A percentile compares a stretch with the other conserved stretches of the same genome.
phyloP scores from a whole-genome alignment of 2,329 filamentous ascomycete species.

The Aspergillus ruber region DNA sequence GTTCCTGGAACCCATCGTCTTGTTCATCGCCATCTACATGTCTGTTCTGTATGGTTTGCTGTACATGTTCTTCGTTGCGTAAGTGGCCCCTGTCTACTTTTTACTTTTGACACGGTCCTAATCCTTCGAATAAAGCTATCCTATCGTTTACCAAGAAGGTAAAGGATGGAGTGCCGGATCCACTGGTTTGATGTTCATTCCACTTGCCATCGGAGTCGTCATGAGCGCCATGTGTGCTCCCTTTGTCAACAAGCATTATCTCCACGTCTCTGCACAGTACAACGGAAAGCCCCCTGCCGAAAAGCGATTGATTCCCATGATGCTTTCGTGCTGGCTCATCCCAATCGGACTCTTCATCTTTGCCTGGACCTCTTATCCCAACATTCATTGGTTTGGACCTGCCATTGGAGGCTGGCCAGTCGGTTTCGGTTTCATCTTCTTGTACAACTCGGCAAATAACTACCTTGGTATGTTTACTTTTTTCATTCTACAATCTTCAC shows the following conservation, averaged over 20 bases:
- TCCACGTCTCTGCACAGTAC: constrained; percentile 56
- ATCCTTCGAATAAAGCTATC: constrained; percentile 25
- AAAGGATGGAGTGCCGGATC: constrained; percentile 70
- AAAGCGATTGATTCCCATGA: constrained; percentile 74
- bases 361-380: constrained; percentile 61
- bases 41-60: constrained; percentile 56
- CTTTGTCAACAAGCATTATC: constrained; percentile 74
- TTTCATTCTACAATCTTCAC: background rate
- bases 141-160: constrained; percentile 65
- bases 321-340: constrained; percentile 67
- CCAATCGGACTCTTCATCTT: constrained; percentile 62
- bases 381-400: constrained; percentile 65
- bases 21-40: constrained; percentile 81
- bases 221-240: constrained; percentile 61
- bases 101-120: constrained; percentile 2
- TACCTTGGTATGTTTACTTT: constrained; percentile 47
- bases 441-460: constrained; percentile 74
- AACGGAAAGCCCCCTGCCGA: constrained; percentile 71
- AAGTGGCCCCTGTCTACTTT: constrained; percentile 41
- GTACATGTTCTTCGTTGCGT: constrained; percentile 49
- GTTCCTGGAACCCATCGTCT: constrained; percentile 76
- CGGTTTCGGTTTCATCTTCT: constrained; percentile 75
- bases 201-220: constrained; percentile 69
- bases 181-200: constrained; percentile 83
- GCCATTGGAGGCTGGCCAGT: constrained; percentile 64